Evolutionary conservation across 2,329 filamentous ascomycete species (phyloP), one percentile per base, ranked within the genome.

Genomic region (Sporothrix sp.): DNA sequence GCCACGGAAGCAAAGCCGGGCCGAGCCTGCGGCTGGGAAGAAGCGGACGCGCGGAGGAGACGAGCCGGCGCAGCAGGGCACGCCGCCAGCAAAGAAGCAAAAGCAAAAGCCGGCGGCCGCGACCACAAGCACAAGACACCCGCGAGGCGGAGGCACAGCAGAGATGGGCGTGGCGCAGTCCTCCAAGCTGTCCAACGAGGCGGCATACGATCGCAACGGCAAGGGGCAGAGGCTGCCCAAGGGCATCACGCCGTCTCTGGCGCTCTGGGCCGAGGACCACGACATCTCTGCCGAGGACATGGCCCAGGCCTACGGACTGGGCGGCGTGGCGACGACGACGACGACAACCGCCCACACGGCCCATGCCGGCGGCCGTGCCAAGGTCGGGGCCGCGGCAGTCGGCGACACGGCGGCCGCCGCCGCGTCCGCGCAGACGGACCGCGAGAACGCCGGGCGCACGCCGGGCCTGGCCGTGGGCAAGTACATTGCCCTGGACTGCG

Each of bases 401-500:
- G 43, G 36, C 21, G 36, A 16, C 16, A 21, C 28, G 2, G 38
- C 25, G 1, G 44, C 27, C 2, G 65, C 67, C 14, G 64, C 71
- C 5, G 65, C 71, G 10, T 65, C 64, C 21, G 66, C 74, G 35
- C 73, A 75, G 45, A 20, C 37, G 1, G 56, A 56, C 50, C 74
- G 72, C 39, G 69, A 82, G 54, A 87, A 87, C 61, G 75, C 79
- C 39, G 84, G 84, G 1, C 69, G 81, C 3, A 75, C 78, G 2
- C 65, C 71, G 21, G 78, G 75, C 6, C 68, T 84, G 32, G 79
- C 88, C 48, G 71, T 90, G 18, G 93, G 91, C 47, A 95, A 93
- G 73, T 98, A 95, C 65, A 71, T 98, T 37, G 85, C 87, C 18
- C 79, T 98, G 42, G 93, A 98, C 70, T 98, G 93, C 66, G 93